A percentile compares a stretch with the other conserved stretches of the same genome.
phyloP scores from a whole-genome alignment of 1,284 basidiomycete species.

The Bjerkandera adusta region DNA sequence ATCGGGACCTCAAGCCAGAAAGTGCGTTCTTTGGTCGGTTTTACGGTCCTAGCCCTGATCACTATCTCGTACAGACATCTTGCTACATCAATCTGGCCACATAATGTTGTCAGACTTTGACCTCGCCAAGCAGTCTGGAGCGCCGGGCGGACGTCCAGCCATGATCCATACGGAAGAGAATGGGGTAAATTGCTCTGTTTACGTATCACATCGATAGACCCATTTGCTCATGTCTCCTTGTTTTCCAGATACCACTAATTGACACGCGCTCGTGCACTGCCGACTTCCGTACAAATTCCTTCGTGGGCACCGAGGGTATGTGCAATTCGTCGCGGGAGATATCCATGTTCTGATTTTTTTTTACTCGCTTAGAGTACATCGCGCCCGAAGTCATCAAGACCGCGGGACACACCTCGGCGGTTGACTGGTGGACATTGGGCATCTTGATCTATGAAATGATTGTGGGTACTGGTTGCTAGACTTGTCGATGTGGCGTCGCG shows the following conservation, averaged over 20 bases:
- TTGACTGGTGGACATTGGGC: conserved; percentile 99
- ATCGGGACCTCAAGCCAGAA: conserved; percentile 98
- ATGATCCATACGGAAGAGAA: conserved; percentile 89
- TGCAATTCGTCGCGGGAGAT: conserved; percentile 25
- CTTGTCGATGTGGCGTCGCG: background rate
- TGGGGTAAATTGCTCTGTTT: conserved; percentile 59
- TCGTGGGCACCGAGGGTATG: conserved; percentile 96
- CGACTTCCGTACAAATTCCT: conserved; percentile 97
- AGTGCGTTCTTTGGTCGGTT: conserved; percentile 58
- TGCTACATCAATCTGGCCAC: conserved; percentile 98
- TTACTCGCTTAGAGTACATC: conserved; percentile 79
- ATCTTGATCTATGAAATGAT: conserved; percentile 99
- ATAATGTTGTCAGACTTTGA: conserved; percentile 99
- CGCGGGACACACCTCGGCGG: conserved; percentile 95
- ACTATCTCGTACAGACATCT: conserved; percentile 67
- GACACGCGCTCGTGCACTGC: conserved; percentile 98
- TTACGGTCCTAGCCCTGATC: background rate
- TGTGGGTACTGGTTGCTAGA: conserved; percentile 54
- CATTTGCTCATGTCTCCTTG: conserved; percentile 16
- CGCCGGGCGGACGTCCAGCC: conserved; percentile 85
- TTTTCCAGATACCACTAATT: conserved; percentile 74
- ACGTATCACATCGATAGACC: conserved; percentile 16
- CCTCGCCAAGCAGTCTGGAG: conserved; percentile 92
- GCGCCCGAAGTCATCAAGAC: conserved; percentile 99
- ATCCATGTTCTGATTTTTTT: conserved; percentile 21